Base-by-base conservation (phyloP, 108 stramenopile species). In the Aurantiochytrium sp. region DNA sequence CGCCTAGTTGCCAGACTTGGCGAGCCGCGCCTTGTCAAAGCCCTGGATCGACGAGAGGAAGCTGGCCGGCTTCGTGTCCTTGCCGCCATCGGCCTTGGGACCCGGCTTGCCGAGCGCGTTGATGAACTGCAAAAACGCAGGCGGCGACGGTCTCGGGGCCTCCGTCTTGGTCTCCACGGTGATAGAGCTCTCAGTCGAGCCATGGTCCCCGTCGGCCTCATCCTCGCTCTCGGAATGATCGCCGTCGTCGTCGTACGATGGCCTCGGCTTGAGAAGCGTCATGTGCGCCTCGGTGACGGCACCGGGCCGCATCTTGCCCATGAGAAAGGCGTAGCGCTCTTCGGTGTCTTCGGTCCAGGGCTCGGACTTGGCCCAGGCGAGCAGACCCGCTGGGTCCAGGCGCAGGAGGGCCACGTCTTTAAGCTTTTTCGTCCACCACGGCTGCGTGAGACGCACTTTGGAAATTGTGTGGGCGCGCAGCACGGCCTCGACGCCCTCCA, bases 341-440 rank as follows among this genome's bases (percentile, higher is more conserved):
- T 41, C 42, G 12, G 73, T 81, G 30, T 81, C 73, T 42, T 81
- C 73, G 39, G 73, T 81, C 73, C 73, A 81, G 24, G 73, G 73
- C 45, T 81, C 73, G 1, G 73, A 41, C n/a, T 41, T 81, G 0
- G 73, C 73, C 73, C 73, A 81, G 0, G 21, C 27, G 24, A 81
- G 45, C 21, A 81, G 45, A 22, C 30, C 45, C 15, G 39, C 30
- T 42, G 8, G 42, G 73, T 48, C 45, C 36, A 81, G 39, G 8
- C 30, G 21, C 12, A 81, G 73, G 12, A 81, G 45, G 30, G 39
- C 6, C 10, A 48, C 73, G 3, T 81, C 73, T 1, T 48, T 48
- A 24, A 81, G 73, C 45, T 81, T 81, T 30, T 81, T 81, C 45
- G 17, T 15, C 73, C 73, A 81, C 73, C 73, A 81, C 12, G 73